Evolutionary conservation across 1,284 basidiomycete species (phyloP).

Genomic region (Trichosporon inkin): DNA sequence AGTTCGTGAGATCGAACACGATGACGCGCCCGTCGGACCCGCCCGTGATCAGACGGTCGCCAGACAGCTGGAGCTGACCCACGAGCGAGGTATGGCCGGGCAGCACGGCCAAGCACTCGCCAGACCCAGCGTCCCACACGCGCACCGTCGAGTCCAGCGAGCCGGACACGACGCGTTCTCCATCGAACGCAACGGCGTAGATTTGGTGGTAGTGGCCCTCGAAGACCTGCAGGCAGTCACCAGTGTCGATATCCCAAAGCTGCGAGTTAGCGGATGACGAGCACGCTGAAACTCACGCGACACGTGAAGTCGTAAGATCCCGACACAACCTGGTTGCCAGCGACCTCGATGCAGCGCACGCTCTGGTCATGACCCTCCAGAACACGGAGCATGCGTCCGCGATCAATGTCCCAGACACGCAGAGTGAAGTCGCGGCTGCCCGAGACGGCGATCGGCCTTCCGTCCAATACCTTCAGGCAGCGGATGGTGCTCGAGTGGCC

Average conservation of each 20-base stretch:
- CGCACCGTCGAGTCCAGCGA: conserved; percentile 87
- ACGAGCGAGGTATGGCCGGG: conserved; percentile 93
- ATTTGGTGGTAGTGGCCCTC: conserved; percentile 89
- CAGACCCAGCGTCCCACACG: conserved; percentile 76
- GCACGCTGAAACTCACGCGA: conserved; percentile 58
- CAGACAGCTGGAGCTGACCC: conserved; percentile 82
- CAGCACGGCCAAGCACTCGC: conserved; percentile 75
- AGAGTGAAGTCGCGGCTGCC: conserved; percentile 83
- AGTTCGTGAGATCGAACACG: conserved; percentile 69
- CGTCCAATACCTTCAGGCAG: conserved; percentile 82
- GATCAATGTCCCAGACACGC: conserved; percentile 89
- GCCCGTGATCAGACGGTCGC: conserved; percentile 74
- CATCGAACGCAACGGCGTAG: conserved; percentile 90
- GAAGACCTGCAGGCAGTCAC: conserved; percentile 77
- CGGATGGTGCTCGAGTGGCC: conserved; percentile 91
- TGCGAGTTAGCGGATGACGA: conserved; percentile 36
- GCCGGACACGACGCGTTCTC: conserved; percentile 76
- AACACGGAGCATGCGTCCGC: conserved; percentile 64
- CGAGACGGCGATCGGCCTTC: conserved; percentile 79
- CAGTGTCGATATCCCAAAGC: conserved; percentile 81
- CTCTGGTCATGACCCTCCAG: conserved; percentile 76
- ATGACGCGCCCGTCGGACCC: conserved; percentile 93
- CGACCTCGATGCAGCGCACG: conserved; percentile 84
- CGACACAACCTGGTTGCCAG: conserved; percentile 72
- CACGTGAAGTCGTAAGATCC: conserved; percentile 86